Evolutionary conservation across 805 yeast species (phyloP), one percentile per base, ranked within the genome.

Genomic region (Hanseniaspora hatyaiensis): DNA sequence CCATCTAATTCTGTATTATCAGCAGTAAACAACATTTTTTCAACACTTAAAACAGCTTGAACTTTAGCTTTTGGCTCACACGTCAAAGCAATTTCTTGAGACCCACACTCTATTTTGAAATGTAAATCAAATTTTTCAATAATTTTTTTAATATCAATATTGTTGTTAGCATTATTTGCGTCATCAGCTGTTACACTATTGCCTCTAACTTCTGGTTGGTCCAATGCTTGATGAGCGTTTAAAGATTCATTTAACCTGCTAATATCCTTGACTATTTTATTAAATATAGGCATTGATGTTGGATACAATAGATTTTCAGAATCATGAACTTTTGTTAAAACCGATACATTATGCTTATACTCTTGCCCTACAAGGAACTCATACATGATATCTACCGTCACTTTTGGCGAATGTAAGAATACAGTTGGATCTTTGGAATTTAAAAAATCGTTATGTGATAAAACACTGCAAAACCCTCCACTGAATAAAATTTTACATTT

Each of bases 11-110:
- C 67, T 38, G 74, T 72, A 0, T 84, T 68, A 34, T 73, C 73
- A 8, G 81, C 53, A 42, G 75, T 74, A 30, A 85, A 54, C 19
- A 70, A 73, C n/a, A 85, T 73, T 0, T 81, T 79, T 18, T 78
- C 81, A 19, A 80, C 72, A 6, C 86, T 82, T 13, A 86, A 79
- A 30, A 82, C 75, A 0, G 96, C 94, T 32, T 86, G 87, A 1
- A 92, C 92, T 58, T 84, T 86, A 0, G 97, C 97, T 15, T 80
- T 80, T 1, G 98, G 98, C 52, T 84, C 89, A 70, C 98, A 92
- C 54, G 94, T 82, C 46, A 92, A 66, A 2, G 82, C 73, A 19
- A 92, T 59, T 37, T 73, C 74, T 59, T 92, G 98, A 29, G 78
- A 74, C 18, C 77, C 87, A 45, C 88, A 72, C 34, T 72, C 68